Evolutionary conservation across 257 asterid genomes (phyloP).

Genomic region (Thymus quinquecostatus): DNA sequence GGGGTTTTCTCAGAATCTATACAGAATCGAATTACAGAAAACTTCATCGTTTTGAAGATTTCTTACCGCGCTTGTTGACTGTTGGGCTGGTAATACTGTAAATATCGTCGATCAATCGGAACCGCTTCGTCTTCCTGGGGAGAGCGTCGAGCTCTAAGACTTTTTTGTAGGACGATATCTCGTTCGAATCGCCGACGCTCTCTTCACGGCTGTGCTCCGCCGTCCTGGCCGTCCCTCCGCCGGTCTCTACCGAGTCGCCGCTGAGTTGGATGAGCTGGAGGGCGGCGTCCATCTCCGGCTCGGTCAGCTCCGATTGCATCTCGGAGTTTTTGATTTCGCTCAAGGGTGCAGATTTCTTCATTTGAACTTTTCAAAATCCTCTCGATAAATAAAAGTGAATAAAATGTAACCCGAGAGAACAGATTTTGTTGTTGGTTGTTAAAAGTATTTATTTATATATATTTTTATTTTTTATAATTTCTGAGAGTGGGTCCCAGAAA

Average conservation of each 20-base stretch:
- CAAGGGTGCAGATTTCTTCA: constrained; percentile 36
- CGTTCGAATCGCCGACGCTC: constrained; percentile 53
- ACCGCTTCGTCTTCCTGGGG: constrained; percentile 41
- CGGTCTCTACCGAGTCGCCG: constrained; percentile 54
- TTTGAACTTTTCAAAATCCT: constrained; percentile 7
- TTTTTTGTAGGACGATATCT: constrained; percentile 45
- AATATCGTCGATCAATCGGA: constrained; percentile 54
- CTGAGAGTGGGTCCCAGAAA: background rate
- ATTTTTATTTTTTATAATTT: background rate
- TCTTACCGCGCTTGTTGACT: constrained; percentile 37
- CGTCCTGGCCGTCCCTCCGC: constrained; percentile 33
- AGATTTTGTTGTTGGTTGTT: background rate
- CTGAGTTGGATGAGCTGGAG: constrained; percentile 74
- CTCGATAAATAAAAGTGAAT: background rate
- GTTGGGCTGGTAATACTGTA: constrained; percentile 45
- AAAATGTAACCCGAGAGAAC: background rate
- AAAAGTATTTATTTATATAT: background rate
- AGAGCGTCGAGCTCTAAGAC: constrained; percentile 17
- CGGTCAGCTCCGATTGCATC: constrained; percentile 43
- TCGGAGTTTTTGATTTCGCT: constrained; percentile 29
- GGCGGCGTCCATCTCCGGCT: constrained; percentile 71
- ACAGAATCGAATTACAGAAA: constrained; percentile 23
- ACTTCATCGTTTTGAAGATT: constrained; percentile 16
- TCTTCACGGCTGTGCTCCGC: constrained; percentile 41
- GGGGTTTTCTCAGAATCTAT: background rate